These are phyloP conservation scores for Daucus carota DNA, from an alignment of 129 eudicot species.

Conservation along the genomic window DNA sequence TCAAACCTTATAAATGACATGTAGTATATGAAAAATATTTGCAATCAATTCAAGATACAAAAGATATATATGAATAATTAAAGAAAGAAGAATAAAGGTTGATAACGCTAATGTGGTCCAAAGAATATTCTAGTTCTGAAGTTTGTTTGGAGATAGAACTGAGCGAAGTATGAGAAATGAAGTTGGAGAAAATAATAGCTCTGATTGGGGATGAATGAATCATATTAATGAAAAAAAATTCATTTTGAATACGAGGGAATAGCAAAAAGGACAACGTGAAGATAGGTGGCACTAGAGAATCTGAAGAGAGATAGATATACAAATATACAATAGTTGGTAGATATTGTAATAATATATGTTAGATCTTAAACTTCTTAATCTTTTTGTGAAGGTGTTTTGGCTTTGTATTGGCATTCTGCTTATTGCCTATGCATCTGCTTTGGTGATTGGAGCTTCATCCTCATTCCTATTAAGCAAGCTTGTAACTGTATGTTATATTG, in stretches of 20 bases:
- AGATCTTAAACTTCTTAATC: neutral
- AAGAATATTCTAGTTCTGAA: neutral
- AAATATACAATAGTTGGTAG: neutral
- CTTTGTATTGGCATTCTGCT: constrained; percentile 23
- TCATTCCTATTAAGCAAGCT: constrained; percentile 8
- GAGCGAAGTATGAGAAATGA: neutral
- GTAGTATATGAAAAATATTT: neutral
- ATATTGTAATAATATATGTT: neutral
- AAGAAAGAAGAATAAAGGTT: neutral
- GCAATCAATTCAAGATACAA: neutral
- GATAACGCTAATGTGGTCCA: neutral
- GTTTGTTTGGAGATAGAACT: neutral
- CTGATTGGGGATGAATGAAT: neutral
- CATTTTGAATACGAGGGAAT: neutral
- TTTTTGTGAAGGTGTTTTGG: constrained; percentile 25
- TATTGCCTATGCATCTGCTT: constrained; percentile 25
- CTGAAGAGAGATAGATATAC: neutral
- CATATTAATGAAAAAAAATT: neutral
- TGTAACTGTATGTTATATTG: constrained; percentile 14
- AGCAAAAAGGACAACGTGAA: neutral
- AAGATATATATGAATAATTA: neutral
- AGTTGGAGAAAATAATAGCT: neutral
- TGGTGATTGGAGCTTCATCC: constrained; percentile 25
- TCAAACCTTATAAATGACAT: neutral
- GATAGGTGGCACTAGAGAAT: neutral